phyloP scores from a whole-genome alignment of 371 early-diverging fungal species.

The Mucor racemosus region DNA sequence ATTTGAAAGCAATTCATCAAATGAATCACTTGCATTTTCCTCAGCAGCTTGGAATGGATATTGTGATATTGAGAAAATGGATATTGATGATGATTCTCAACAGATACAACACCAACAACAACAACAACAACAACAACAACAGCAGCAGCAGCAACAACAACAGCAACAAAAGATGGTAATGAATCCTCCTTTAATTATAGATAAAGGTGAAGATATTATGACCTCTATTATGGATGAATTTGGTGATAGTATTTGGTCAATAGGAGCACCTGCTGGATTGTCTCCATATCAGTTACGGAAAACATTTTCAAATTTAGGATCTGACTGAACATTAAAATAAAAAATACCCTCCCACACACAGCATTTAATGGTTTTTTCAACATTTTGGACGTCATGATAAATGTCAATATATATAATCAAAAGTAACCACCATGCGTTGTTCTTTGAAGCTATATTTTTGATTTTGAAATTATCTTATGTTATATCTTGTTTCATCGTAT shows the following conservation, averaged over 20 bases:
- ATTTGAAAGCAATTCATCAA: conserved; percentile 15
- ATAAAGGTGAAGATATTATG: conserved; percentile 15
- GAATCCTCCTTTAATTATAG: background rate
- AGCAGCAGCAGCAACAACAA: no score
- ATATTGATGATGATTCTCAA: conserved; percentile 7
- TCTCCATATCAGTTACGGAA: conserved; percentile 19
- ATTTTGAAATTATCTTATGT: no score
- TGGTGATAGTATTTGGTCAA: conserved; percentile 22
- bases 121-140: no score
- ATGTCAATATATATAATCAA: no score
- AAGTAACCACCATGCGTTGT: no score
- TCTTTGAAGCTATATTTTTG: no score
- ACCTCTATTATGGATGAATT: conserved; percentile 20
- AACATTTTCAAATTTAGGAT: conserved; percentile 16
- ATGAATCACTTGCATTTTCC: conserved; percentile 12
- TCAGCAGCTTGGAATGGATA: conserved; percentile 17
- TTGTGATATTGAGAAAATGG: conserved; percentile 21
- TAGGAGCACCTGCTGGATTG: background rate
- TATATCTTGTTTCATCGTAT: no score
- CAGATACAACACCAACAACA: no score
- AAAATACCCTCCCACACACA: no score
- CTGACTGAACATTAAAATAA: background rate
- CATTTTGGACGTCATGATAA: no score
- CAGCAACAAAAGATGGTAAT: background rate
- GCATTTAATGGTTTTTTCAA: no score